Conservation (phyloP, 75 land plant genomes). For the Picea sitchensis region DNA sequence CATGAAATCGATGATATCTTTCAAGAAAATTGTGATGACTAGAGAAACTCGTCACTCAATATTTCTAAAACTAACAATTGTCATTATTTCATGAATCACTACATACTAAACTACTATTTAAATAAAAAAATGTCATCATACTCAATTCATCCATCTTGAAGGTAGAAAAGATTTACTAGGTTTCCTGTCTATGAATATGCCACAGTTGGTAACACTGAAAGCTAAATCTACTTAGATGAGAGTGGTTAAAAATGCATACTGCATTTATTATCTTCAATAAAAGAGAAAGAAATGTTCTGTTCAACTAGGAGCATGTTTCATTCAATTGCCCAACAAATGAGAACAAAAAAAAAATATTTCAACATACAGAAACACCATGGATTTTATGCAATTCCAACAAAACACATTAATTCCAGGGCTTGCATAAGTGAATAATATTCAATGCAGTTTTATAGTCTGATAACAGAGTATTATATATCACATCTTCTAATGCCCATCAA, state of each 20-base stretch:
- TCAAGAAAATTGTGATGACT: not conserved
- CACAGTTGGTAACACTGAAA: not conserved
- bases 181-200: not conserved
- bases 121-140: too few species aligned
- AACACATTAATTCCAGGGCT: too few species aligned
- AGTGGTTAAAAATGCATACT: not conserved
- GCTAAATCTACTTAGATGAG: not conserved
- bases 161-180: not conserved
- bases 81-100: not conserved
- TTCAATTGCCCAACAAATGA: too few species aligned
- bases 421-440: too few species aligned
- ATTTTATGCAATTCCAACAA: too few species aligned
- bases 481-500: too few species aligned
- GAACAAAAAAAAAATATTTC: too few species aligned
- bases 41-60: not conserved
- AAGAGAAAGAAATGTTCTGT: not conserved
- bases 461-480: too few species aligned
- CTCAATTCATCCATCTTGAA: too few species aligned
- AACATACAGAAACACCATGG: too few species aligned
- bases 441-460: too few species aligned
- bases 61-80: not conserved
- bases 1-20: too few species aligned
- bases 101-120: not conserved
- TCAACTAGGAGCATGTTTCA: not conserved
- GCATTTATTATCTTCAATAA: not conserved